phyloP scores from a whole-genome alignment of 352 stramenopile genomes.

The Pythium angustatum region DNA sequence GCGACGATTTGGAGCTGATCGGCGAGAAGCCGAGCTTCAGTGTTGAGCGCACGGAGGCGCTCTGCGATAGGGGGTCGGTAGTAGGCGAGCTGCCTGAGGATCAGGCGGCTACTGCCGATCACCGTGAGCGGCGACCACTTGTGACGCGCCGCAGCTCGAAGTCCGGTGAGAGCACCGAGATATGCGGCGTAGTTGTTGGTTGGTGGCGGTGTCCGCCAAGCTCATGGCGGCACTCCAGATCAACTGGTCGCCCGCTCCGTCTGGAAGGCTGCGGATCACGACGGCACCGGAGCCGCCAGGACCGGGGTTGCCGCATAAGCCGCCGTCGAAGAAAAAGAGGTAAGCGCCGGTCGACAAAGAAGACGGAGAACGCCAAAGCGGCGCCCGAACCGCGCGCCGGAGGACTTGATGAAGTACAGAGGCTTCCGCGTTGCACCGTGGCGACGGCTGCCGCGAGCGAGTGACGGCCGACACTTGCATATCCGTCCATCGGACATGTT shows the following conservation, averaged over 20 bases:
- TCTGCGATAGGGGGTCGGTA: neutral
- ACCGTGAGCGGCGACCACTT: neutral
- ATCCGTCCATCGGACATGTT: neutral
- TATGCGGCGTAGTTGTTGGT: conserved; percentile 23
- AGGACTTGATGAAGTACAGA: neutral
- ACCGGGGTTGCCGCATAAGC: neutral
- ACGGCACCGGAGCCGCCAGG: neutral
- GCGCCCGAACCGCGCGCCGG: neutral
- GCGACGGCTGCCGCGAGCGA: no score
- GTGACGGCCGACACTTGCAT: neutral
- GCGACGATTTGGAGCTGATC: neutral
- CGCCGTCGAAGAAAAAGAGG: conserved; percentile 7
- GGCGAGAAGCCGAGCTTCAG: neutral
- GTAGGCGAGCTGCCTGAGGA: neutral
- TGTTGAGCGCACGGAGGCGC: neutral
- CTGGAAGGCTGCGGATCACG: neutral
- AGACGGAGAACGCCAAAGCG: neutral
- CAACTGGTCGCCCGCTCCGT: neutral
- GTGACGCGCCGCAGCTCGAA: neutral
- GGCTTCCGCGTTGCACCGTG: neutral
- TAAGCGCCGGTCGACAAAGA: neutral
- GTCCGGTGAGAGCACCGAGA: conserved; percentile 4
- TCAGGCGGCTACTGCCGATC: conserved; percentile 4
- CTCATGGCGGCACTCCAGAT: conserved; percentile 16
- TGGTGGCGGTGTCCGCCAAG: neutral